Evolutionary conservation across 106 monocot species (phyloP).

Genomic region (Apostasia shenzhenica): DNA sequence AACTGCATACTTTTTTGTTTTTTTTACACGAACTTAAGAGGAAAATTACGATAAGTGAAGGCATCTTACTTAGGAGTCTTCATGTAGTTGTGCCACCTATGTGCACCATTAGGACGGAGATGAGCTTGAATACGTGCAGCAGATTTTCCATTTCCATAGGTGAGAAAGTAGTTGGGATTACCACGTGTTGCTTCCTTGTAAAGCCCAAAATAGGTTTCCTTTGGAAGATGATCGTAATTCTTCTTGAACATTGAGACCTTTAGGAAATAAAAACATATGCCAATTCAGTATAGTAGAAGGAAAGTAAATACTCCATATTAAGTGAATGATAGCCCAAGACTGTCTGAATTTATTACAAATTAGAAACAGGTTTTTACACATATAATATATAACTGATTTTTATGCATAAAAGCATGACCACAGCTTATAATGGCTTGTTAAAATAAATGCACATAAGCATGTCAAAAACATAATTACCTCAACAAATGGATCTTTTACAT

Average conservation of each 20-base stretch:
- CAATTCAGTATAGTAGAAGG: background rate
- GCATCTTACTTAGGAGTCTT: constrained; percentile 73
- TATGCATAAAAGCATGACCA: no score
- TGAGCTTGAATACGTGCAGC: constrained; percentile 80
- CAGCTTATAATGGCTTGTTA: no score
- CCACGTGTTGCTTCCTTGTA: constrained; percentile 96
- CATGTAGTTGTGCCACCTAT: constrained; percentile 76
- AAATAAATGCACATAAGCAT: background rate
- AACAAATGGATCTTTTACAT: constrained; percentile 82
- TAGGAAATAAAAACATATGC: background rate
- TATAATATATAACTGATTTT: no score
- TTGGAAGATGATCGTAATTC: constrained; percentile 90
- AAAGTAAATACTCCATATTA: background rate
- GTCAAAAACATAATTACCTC: constrained; percentile 39
- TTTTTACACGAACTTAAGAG: background rate
- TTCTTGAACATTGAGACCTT: constrained; percentile 94
- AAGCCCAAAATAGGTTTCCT: constrained; percentile 84
- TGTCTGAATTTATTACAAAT: background rate
- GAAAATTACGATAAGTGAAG: background rate
- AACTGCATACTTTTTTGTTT: no score
- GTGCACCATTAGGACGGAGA: constrained; percentile 83
- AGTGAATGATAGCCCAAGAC: background rate
- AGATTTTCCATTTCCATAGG: constrained; percentile 91
- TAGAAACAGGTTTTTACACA: background rate
- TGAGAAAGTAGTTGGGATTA: constrained; percentile 89